These are phyloP conservation scores for Plasmopara viticola DNA, from an alignment of 352 stramenopile species.

Conservation along the genomic window DNA sequence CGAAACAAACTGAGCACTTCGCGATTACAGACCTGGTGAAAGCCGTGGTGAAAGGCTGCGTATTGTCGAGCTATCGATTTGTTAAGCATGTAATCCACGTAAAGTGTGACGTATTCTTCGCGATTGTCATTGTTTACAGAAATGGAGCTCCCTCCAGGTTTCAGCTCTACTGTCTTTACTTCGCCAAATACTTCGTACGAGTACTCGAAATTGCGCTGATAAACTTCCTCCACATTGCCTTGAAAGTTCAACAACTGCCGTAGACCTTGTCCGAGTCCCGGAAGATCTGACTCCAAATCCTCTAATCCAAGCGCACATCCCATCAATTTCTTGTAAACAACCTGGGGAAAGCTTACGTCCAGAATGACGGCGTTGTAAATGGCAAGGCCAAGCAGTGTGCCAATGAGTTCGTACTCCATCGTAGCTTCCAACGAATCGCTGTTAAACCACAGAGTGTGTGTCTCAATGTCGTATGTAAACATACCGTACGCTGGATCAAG, in stretches of 20 bases:
- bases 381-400: slow-evolving; percentile 67
- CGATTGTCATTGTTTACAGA: slow-evolving; percentile 60
- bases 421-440: slow-evolving; percentile 71
- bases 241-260: slow-evolving; percentile 62
- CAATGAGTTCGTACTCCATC: slow-evolving; percentile 85
- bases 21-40: slow-evolving; percentile 66
- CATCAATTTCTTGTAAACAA: slow-evolving; percentile 84
- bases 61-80: slow-evolving; percentile 58
- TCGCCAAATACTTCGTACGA: slow-evolving; percentile 77
- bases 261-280: slow-evolving; percentile 54
- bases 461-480: slow-evolving; percentile 76
- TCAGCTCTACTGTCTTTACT: slow-evolving; percentile 74
- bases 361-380: slow-evolving; percentile 86
- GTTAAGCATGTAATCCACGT: slow-evolving; percentile 70
- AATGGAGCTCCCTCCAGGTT: slow-evolving; percentile 47
- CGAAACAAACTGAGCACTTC: slow-evolving; percentile 73
- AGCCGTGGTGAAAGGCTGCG: slow-evolving; percentile 63
- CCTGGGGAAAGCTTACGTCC: slow-evolving; percentile 72
- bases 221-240: slow-evolving; percentile 62
- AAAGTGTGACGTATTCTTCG: slow-evolving; percentile 64
- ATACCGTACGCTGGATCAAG: slow-evolving; percentile 72
- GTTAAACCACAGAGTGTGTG: slow-evolving; percentile 72
- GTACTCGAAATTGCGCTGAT: slow-evolving; percentile 70
- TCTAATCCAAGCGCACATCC: slow-evolving; percentile 38
- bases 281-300: slow-evolving; percentile 54